Evolutionary conservation across 441 rosid genomes (phyloP), one percentile per base, ranked within the genome.

Genomic region (Hura crepitans): DNA sequence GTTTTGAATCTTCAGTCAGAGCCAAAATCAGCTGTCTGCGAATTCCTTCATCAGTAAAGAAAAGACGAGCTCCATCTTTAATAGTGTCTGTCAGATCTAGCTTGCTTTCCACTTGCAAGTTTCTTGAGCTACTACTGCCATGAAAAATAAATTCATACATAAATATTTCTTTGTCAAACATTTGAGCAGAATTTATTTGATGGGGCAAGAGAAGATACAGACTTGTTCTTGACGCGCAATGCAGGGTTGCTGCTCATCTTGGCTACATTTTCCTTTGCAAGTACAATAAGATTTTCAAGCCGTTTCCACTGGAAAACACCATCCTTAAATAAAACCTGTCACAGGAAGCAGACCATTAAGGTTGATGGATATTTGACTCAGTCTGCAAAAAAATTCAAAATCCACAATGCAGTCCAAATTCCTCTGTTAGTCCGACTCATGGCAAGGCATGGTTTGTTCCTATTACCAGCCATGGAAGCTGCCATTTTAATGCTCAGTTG

Each of bases 171-270:
- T 65, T 56, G 42, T 49, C 39, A 51, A 66, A 57, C 12, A 35
- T 31, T 61, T 13, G 15, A 57, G 31, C 56, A 56, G 62, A 58
- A 35, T 11, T 15, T 68, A 50, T 4, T 77, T 39, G 50, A 28
- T 43, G 20, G 59, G 45, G 28, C 49, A 43, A 3, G 65, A 54
- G 17, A 72, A 43, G 46, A 76, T 35, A 80, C 80, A 45, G 66
- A 89, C 97, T 46, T 72, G 62, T 72, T 75, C 74, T 87, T 81
- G 61, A 72, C 86, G 84, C 69, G 84, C 63, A 89, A 75, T 35
- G 91, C 91, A 31, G 98, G 98, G 77, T 91, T 93, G 76, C 85
- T 88, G 87, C 92, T 93, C 97, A 91, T 91, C 82, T 79, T 89
- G 62, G 95, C 86, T 57, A 91, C 97, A 51, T 93, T 91, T 83